Percentiles rank a stretch among this genome's conserved stretches.
Evolutionary conservation across 345 rosid species (phyloP).

Genomic region (Salix caprea): DNA sequence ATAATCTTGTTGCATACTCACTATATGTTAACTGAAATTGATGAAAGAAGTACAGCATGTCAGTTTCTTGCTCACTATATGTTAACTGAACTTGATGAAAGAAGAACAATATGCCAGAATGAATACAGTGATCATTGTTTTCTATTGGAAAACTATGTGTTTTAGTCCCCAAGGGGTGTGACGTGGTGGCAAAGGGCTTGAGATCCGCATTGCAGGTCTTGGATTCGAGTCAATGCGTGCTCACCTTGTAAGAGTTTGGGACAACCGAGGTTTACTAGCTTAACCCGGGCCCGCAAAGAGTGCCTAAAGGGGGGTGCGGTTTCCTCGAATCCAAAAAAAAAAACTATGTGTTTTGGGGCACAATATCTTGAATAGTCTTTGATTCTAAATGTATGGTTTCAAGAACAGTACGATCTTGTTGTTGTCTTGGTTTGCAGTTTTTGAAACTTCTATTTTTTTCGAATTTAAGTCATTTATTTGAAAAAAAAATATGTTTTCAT

Average conservation of each 20-base stretch:
- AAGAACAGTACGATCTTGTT: not conserved
- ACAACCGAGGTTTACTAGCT: no score
- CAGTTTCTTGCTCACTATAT: not conserved
- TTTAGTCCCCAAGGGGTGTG: not conserved
- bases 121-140: not conserved
- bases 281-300: no score
- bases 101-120: not conserved
- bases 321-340: no score
- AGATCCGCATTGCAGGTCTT: no score
- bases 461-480: not conserved
- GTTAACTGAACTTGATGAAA: not conserved
- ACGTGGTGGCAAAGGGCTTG: no score
- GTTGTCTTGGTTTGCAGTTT: not conserved
- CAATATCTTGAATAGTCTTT: not conserved
- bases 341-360: not conserved
- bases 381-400: not conserved
- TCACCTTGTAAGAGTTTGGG: no score
- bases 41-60: not conserved
- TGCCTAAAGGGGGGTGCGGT: no score
- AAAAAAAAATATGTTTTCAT: conserved; percentile 9
- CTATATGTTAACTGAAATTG: not conserved
- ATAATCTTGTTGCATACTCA: not conserved
- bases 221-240: no score
- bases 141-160: not conserved
- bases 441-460: not conserved